Evolutionary conservation across 805 yeast species (phyloP), one percentile per base, ranked within the genome.

Genomic region (Metschnikowia similis): DNA sequence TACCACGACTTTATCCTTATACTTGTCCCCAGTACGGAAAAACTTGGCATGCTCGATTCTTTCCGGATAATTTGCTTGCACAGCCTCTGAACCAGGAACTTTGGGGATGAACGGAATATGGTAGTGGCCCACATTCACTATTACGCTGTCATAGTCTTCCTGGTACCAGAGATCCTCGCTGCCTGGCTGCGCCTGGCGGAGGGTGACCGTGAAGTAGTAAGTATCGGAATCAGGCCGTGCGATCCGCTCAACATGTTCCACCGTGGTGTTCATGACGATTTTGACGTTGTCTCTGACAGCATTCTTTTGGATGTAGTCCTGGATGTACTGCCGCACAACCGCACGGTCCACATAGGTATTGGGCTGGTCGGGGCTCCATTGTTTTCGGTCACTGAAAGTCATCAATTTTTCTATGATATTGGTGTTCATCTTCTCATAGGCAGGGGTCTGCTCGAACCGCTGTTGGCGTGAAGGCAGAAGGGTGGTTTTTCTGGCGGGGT

Each of bases 51-150:
- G 82, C 11, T 73, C 63, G 4, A 77, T 61, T 1, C 70, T 57
- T 0, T 50, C 55, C 1, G 64, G 63, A 31, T 69, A 70, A 38
- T 45, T 54, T 41, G 41, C 54, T 41, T 57, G 67, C 61, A 77
- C 63, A n/a, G 65, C 62, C 14, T 55, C 52, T 35, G 76, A 59
- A 0, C 81, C 82, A 4, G 64, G 60, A 5, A 74, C 74, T 5
- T 63, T 60, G 6, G 81, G 81, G 41, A 77, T 69, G 48, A 53
- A 72, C 1, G 82, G 81, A 4, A 71, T 59, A 49, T 74, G 76
- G 57, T 76, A 77, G 59, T 77, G 81, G 17, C 82, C 82, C 14
- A 70, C 69, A 8, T 80, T 76, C 14, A 77, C 66, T 17, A 76
- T 63, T 16, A 77, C 14, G 29, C 52, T 51, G 29, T 77, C 80